These are phyloP conservation scores for Hermanozyma aechmeae DNA, from an alignment of 805 yeast species.

Conservation along the genomic window DNA sequence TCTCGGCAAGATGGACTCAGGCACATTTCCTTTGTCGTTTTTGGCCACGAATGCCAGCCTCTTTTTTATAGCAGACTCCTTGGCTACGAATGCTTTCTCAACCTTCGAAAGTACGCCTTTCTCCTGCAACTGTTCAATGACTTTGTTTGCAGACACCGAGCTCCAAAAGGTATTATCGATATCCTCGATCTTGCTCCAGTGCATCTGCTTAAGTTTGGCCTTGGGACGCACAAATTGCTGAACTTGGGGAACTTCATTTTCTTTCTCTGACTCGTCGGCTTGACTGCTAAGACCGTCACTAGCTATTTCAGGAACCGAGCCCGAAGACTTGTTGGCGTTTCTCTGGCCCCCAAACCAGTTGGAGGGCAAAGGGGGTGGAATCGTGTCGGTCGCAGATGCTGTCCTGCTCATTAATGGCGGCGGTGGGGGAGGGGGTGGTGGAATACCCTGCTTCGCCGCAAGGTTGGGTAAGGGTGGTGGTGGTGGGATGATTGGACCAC, in stretches of 20 bases:
- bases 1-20: constrained; percentile 49
- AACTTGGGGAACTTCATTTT: too few relatives aligned
- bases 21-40: too few relatives aligned
- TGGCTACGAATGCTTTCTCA: constrained; percentile 82
- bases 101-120: constrained; percentile 79
- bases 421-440: constrained; percentile 9
- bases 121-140: constrained; percentile 55
- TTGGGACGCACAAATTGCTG: too few relatives aligned
- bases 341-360: too few relatives aligned
- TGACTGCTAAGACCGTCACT: too few relatives aligned
- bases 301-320: too few relatives aligned
- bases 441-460: background rate
- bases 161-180: constrained; percentile 86
- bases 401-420: constrained; percentile 4
- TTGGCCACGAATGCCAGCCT: too few relatives aligned
- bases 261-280: too few relatives aligned
- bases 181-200: constrained; percentile 89
- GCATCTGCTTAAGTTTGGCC: constrained; percentile 82
- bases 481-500: constrained; percentile 2
- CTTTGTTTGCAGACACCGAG: constrained; percentile 45
- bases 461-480: constrained; percentile 3
- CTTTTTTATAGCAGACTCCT: constrained; percentile 37
- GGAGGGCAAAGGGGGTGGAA: constrained; percentile 4
- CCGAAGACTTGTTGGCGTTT: too few relatives aligned
- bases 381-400: background rate